Evolutionary conservation across 495 filamentous ascomycete species (phyloP), one percentile per base, ranked within the genome.

Genomic region (Neurospora sp.): DNA sequence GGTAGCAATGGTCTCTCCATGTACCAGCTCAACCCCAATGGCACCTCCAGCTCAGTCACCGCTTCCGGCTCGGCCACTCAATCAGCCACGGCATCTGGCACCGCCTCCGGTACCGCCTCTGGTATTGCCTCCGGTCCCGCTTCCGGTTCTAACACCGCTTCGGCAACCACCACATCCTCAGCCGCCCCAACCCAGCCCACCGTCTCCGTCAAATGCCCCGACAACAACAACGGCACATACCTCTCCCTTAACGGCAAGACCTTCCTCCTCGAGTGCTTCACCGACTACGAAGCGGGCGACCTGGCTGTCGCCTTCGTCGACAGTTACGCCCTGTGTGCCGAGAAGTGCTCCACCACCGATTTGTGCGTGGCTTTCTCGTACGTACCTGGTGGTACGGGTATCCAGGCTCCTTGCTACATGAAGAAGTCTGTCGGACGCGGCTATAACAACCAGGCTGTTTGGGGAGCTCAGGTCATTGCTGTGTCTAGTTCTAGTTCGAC

Each of bases 1-100:
- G 74, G 73, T 54, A 4, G 74, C 59, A 74, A 79, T 44, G 75
- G 79, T 35, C 77, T 83, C n/a, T 75, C 80, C 12, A 71, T 82
- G 39, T 83, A 82, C 71, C 82, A 75, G 75, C 54, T 66, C 27
- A 39, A 73, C 12, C 69, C 71, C 10, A 72, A 23, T 18, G 72
- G 39, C 18, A 46, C 71, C 35, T 70, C 71, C 69, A 46, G 71
- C 71, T 62, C 73, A 66, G 54, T 66, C 27, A 66, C 54, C 12
- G 27, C 77, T 40, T 72, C 73, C 27, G 74, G 71, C 41, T 77
- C 72, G 20, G 71, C 77, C 10, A 71, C 31, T 11, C 73, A 72
- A 14, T 72, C 74, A 11, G 39, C 72, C 41, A 48, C 41, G 31
- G 40, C 73, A 59, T 42, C 48, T 31, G 37, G 41, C 11, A 44